These are phyloP conservation scores for Schizophyllum commune DNA, from an alignment of 1,284 basidiomycete genomes.

Conservation along the genomic window DNA sequence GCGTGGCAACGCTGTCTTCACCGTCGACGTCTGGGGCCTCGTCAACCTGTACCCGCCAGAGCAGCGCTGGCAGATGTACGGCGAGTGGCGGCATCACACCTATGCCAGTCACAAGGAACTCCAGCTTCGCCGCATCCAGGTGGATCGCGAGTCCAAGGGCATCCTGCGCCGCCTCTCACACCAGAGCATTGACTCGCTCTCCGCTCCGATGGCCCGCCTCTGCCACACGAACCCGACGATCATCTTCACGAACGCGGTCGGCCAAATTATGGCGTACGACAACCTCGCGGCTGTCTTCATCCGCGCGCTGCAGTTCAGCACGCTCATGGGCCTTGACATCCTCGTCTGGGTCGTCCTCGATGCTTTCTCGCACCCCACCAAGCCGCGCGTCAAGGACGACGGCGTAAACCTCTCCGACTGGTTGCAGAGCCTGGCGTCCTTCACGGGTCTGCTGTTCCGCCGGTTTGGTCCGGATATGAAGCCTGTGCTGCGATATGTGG, in stretches of 20 bases:
- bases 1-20: slow-evolving; percentile 78
- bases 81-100: slow-evolving; percentile 78
- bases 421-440: slow-evolving; percentile 91
- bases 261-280: slow-evolving; percentile 95
- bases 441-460: slow-evolving; percentile 88
- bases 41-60: slow-evolving; percentile 74
- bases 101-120: slow-evolving; percentile 72
- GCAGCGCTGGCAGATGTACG: slow-evolving; percentile 84
- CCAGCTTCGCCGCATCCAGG: slow-evolving; percentile 62
- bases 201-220: slow-evolving; percentile 88
- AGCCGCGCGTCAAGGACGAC: slow-evolving; percentile 84
- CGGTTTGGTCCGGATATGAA: slow-evolving; percentile 81
- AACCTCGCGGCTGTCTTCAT: slow-evolving; percentile 90
- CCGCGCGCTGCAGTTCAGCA: slow-evolving; percentile 85
- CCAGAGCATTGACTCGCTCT: slow-evolving; percentile 73
- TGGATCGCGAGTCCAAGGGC: slow-evolving; percentile 72
- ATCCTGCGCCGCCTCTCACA: slow-evolving; percentile 78
- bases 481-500: slow-evolving; percentile 84
- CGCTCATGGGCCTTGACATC: slow-evolving; percentile 90
- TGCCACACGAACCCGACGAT: slow-evolving; percentile 92
- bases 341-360: slow-evolving; percentile 87
- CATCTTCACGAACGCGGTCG: slow-evolving; percentile 85
- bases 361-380: slow-evolving; percentile 79
- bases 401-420: slow-evolving; percentile 90
- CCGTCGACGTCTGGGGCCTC: slow-evolving; percentile 84